These are phyloP conservation scores for Pythium utonaiense DNA, from an alignment of 352 stramenopile genomes.

Conservation along the genomic window DNA sequence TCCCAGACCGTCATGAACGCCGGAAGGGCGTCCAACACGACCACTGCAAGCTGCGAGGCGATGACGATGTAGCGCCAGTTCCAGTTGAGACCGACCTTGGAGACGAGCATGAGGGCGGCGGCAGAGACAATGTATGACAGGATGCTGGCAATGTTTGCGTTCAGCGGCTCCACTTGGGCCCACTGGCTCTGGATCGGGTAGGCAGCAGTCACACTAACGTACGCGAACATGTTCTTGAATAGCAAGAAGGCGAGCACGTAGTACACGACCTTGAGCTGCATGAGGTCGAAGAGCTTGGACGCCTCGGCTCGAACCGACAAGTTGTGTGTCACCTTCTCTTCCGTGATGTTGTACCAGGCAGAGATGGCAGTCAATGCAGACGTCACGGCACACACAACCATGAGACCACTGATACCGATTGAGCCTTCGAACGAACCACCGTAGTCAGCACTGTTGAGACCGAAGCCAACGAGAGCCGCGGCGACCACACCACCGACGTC, in stretches of 20 bases:
- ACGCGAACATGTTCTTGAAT: slow-evolving; percentile 27
- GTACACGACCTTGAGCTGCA: slow-evolving; percentile 30
- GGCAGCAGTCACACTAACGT: slow-evolving; percentile 20
- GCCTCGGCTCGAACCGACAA: slow-evolving; percentile 15
- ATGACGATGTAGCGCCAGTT: slow-evolving; percentile 28
- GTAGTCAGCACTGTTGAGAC: slow-evolving; percentile 29
- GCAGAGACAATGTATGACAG: slow-evolving; percentile 9
- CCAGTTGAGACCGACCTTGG: slow-evolving; percentile 23
- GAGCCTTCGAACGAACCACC: slow-evolving; percentile 22
- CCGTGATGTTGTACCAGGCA: slow-evolving; percentile 22
- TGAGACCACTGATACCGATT: slow-evolving; percentile 5
- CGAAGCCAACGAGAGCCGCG: slow-evolving; percentile 29
- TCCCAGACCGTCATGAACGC: slow-evolving; percentile 31
- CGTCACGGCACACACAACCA: slow-evolving; percentile 13
- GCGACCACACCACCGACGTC: slow-evolving; percentile 11
- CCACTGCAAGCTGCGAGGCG: slow-evolving; percentile 14
- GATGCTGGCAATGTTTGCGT: slow-evolving; percentile 25
- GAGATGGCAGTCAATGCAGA: background rate
- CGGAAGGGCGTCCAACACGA: slow-evolving; percentile 24
- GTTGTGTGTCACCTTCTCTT: no score
- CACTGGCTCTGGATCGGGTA: slow-evolving; percentile 26
- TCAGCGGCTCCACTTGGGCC: slow-evolving; percentile 30
- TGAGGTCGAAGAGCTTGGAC: slow-evolving; percentile 26
- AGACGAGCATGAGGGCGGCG: slow-evolving; percentile 5
- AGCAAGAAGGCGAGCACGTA: slow-evolving; percentile 28